These are phyloP conservation scores for Rhodosporidiobolus odoratus DNA, from an alignment of 768 basidiomycete species.

Conservation along the genomic window DNA sequence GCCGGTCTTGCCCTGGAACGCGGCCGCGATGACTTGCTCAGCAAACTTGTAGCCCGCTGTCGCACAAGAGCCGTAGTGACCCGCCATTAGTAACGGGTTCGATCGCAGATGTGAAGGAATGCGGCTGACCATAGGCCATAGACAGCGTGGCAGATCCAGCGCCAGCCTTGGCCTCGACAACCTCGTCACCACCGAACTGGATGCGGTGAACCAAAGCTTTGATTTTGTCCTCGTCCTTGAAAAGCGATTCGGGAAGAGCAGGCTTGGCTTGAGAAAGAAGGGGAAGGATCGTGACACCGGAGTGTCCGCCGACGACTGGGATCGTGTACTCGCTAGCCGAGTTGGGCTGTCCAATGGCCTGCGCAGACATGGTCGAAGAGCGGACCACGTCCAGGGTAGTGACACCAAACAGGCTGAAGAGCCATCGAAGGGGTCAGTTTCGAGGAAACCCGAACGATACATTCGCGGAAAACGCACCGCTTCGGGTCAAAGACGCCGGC, in stretches of 20 bases:
- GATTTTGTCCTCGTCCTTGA: conserved; percentile 46
- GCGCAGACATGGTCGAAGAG: conserved; percentile 84
- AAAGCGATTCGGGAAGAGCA: conserved; percentile 56
- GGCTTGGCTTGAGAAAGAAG: conserved; percentile 84
- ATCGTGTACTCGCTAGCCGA: conserved; percentile 57
- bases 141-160: conserved; percentile 84
- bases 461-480: conserved; percentile 53
- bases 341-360: conserved; percentile 61
- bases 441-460: neutral
- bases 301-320: conserved; percentile 92
- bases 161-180: conserved; percentile 94
- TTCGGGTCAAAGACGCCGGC: conserved; percentile 85
- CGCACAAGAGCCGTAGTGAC: neutral
- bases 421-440: neutral
- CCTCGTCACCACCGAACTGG: conserved; percentile 94
- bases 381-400: conserved; percentile 94
- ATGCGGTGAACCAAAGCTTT: conserved; percentile 72
- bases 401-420: conserved; percentile 90
- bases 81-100: neutral
- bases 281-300: conserved; percentile 88
- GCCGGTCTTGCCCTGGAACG: conserved; percentile 82
- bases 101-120: neutral
- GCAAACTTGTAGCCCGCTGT: conserved; percentile 80
- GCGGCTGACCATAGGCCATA: conserved; percentile 38
- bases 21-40: conserved; percentile 69